Base-by-base conservation (phyloP, 306 rosid species). In the Quercus agrifolia region DNA sequence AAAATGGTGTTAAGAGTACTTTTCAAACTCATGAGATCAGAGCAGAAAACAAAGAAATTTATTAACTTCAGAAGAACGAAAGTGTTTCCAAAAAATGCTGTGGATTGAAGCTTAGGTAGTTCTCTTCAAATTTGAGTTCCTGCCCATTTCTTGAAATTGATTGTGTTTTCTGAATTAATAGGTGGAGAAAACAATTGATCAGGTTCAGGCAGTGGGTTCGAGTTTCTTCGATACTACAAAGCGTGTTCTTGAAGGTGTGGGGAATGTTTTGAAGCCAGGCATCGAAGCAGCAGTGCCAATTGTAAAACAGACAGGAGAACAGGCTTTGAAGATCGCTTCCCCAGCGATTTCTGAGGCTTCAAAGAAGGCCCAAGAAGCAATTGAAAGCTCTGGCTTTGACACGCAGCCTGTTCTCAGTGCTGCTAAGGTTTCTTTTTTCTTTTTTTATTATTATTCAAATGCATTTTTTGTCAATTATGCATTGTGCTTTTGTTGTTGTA, bases 181-280 rank as follows among this genome's bases (percentile, higher is more conserved):
- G 99, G 95, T 86, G 86, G 98, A 93, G 93, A 85, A 90, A 74
- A 89, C 98, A 14, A 64, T 95, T 35, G 93, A 91, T 64, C 91
- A 91, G 84, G 89, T 89, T 87, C 96, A 90, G 88, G 94, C 82
- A 83, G 88, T 72, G 83, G 89, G 92, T 73, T 91, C 97, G 23
- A 79, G 85, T 76, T 79, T 95, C 30, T 28, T 89, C 3, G 92
- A 86, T 25, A 56, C 81, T 14, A 82, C 96, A 54, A 87, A 70
- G 78, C 84, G 79, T 55, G 80, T 85, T 21, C 68, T 89, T 74
- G 90, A 89, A 18, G 77, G 78, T 35, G 38, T 92, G 4, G 76
- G 81, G 75, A 91, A 72, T 81, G 89, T 87, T 77, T 75, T 91
- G 86, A 95, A 90, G 84, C 99, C 98, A 3, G 94, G 86, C 25